phyloP scores from a whole-genome alignment of 2,329 filamentous ascomycete genomes.

The Ceratocystis harringtonii region DNA sequence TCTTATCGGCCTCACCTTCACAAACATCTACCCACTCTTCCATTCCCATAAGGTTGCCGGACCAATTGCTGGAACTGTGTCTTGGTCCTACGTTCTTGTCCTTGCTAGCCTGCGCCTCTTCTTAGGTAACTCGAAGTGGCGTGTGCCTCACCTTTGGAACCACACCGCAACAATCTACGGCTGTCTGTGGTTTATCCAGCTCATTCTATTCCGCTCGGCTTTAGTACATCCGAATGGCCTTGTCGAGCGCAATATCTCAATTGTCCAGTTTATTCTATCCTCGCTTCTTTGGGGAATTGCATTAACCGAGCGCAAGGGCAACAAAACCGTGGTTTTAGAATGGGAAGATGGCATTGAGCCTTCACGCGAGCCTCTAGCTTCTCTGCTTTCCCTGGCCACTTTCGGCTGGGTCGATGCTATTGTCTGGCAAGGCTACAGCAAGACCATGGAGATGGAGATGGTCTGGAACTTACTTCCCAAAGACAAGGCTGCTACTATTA shows the following conservation, averaged over 20 bases:
- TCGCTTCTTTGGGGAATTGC: slow-evolving; percentile 62
- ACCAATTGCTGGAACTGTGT: slow-evolving; percentile 32
- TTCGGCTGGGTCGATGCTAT: slow-evolving; percentile 87
- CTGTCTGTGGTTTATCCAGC: slow-evolving; percentile 61
- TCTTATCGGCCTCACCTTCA: slow-evolving; percentile 52
- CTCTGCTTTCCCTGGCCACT: slow-evolving; percentile 71
- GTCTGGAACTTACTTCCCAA: slow-evolving; percentile 85
- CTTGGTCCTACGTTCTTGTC: slow-evolving; percentile 68
- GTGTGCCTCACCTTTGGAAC: slow-evolving; percentile 67
- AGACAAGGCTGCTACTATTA: slow-evolving; percentile 71
- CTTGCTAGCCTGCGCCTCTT: slow-evolving; percentile 59
- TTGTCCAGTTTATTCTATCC: slow-evolving; percentile 59
- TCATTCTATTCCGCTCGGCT: slow-evolving; percentile 70
- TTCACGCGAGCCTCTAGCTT: slow-evolving; percentile 73
- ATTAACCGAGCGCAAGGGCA: slow-evolving; percentile 74
- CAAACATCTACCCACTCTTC: slow-evolving; percentile 51
- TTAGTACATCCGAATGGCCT: slow-evolving; percentile 60
- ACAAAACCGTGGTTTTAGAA: slow-evolving; percentile 74
- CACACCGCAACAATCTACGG: slow-evolving; percentile 79
- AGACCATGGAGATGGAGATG: slow-evolving; percentile 64
- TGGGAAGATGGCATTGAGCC: slow-evolving; percentile 82
- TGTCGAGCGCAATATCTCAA: slow-evolving; percentile 47
- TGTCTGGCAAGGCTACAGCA: slow-evolving; percentile 75
- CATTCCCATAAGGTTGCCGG: slow-evolving; percentile 41
- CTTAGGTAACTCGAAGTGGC: slow-evolving; percentile 49